Evolutionary conservation across 495 filamentous ascomycete species (phyloP), one percentile per base, ranked within the genome.

Genomic region (Clavariopsis aquatica): DNA sequence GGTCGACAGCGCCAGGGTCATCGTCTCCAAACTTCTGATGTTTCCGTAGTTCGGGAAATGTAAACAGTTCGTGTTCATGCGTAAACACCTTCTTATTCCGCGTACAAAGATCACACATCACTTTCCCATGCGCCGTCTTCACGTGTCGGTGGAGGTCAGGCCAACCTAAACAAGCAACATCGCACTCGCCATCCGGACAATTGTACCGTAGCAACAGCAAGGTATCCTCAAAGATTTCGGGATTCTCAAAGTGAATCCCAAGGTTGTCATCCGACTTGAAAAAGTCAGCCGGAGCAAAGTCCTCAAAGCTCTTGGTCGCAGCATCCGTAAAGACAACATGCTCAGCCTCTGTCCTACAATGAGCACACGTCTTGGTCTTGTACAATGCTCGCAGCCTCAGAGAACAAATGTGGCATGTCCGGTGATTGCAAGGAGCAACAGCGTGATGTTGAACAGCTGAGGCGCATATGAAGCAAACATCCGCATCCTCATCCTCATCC

Each of bases 71-170:
- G 71, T 99, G 94, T 76, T 99, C 94, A 74, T 98, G 95, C 0
- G 94, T 96, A 66, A 99, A 99, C 38, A 96, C 92, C 66, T 96
- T 96, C 79, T 99, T 98, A 76, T 96, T 90, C 38, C 90, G 78
- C 0, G 92, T 93, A 75, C 94, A 99, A 17, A 98, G 82, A 75
- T 96, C 92, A 76, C 94, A 99, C 87, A 99, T 91, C 71, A 89
- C 85, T 76, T 89, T 94, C 63, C 87, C 79, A 79, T 99, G 94
- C 34, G 83, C 83, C 41, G 70, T 80, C 67, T 86, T 89, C 36
- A 97, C 93, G 80, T 99, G 94, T 52, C 89, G 84, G 75, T 99
- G 92, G 62, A 99, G 78, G 71, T 97, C 91, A 13, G 89, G 90
- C 94, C 94, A 99, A 34, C 87, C 89, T 66, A 92, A 78, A 72